A percentile compares a stretch with the other conserved stretches of the same genome.
phyloP scores from a whole-genome alignment of 2,329 filamentous ascomycete species.

The Monascus ruber region DNA sequence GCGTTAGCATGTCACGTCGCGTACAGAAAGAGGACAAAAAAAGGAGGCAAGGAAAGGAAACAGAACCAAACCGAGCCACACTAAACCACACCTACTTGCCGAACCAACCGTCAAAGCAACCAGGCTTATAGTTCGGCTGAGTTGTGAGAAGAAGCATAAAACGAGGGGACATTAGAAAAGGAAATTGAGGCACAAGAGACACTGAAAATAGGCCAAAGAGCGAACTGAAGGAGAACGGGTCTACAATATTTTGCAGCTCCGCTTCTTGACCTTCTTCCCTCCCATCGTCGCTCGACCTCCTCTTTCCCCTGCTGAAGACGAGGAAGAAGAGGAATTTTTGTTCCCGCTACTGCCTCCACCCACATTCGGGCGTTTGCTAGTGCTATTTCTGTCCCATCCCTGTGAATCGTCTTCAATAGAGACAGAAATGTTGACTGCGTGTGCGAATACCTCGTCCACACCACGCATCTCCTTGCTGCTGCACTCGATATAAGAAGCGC shows the following conservation, averaged over 20 bases:
- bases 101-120: slow-evolving; percentile 22
- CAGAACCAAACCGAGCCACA: neutral
- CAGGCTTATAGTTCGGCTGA: slow-evolving; percentile 21
- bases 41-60: neutral
- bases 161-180: slow-evolving; percentile 5
- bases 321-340: slow-evolving; percentile 3
- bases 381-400: slow-evolving; percentile 24
- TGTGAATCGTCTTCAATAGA: slow-evolving; percentile 56
- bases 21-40: slow-evolving; percentile 1
- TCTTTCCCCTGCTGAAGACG: slow-evolving; percentile 13
- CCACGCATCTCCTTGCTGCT: slow-evolving; percentile 95
- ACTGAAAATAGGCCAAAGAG: neutral
- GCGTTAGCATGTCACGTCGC: neutral
- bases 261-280: slow-evolving; percentile 65
- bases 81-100: neutral
- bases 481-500: slow-evolving; percentile 92
- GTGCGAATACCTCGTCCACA: slow-evolving; percentile 92
- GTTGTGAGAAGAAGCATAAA: neutral
- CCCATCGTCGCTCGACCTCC: neutral
- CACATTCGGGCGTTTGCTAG: slow-evolving; percentile 21
- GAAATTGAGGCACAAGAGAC: slow-evolving; percentile 1
- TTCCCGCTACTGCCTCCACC: slow-evolving; percentile 16
- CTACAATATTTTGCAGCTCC: slow-evolving; percentile 58
- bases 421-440: slow-evolving; percentile 81
- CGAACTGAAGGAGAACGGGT: slow-evolving; percentile 14